Conservation (phyloP, 768 basidiomycete species). For the Asterophora lycoperdoides region DNA sequence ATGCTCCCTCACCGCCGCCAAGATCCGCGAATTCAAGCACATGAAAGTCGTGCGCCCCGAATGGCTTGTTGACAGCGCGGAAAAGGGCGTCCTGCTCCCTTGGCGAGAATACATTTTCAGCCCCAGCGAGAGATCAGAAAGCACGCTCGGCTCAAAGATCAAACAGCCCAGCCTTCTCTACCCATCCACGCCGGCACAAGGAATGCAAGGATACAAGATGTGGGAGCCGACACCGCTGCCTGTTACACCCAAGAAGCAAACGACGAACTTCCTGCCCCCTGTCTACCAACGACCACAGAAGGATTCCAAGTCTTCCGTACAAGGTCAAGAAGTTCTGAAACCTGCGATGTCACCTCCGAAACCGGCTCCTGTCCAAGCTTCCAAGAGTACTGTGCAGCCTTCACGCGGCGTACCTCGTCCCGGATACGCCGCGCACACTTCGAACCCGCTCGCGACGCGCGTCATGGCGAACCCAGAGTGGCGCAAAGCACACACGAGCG, state of each 20-base stretch:
- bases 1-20: constrained; percentile 83
- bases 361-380: neutral
- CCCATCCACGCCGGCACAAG: constrained; percentile 10
- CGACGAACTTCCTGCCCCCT: neutral
- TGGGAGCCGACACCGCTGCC: neutral
- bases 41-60: constrained; percentile 89
- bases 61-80: constrained; percentile 84
- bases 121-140: constrained; percentile 44
- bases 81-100: constrained; percentile 61
- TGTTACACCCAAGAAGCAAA: constrained; percentile 9
- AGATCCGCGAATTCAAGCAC: constrained; percentile 80
- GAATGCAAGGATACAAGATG: too few species aligned
- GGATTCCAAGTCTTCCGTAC: neutral
- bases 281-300: neutral
- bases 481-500: constrained; percentile 84
- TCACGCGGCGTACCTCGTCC: constrained; percentile 24
- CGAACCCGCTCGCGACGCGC: constrained; percentile 71
- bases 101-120: constrained; percentile 74
- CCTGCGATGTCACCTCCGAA: neutral
- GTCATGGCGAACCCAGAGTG: constrained; percentile 83
- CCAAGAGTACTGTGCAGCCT: constrained; percentile 17
- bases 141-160: constrained; percentile 42
- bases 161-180: constrained; percentile 33
- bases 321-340: neutral
- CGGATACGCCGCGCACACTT: constrained; percentile 60